Evolutionary conservation across 495 filamentous ascomycete genomes (phyloP), one percentile per base, ranked within the genome.

Genomic region (Podospora pseudoanserina): DNA sequence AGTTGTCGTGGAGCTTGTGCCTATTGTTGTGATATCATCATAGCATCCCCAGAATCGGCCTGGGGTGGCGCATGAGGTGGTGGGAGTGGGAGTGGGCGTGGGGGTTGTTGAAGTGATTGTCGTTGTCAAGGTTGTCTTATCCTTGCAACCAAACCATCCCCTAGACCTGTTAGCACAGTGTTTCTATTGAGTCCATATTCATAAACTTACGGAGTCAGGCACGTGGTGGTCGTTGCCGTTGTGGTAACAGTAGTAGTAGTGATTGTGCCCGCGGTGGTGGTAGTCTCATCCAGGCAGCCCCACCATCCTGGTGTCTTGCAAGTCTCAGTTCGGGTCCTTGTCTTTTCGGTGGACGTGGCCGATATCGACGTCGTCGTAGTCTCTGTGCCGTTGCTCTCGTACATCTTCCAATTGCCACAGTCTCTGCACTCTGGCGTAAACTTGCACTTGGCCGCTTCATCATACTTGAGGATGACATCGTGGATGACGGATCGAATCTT

Each of bases 391-490:
- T 98, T 97, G 72, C 93, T 96, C 70, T 86, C 88, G 71, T 92
- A 94, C 80, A 91, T 97, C 75, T 97, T 96, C 95, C 95, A 99
- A 54, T 89, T 87, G 71, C 87, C 90, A 71, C 95, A 99, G 74
- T 99, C 95, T 62, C 89, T 85, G 78, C 95, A 98, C 65, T 96
- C 92, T 4, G 88, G 82, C 0, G 87, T 88, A 53, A 79, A 82
- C 64, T 74, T 81, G 78, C 95, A 99, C 68, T 86, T 79, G 1
- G 95, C 89, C 1, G 94, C 90, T 9, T 82, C 79, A 63, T 93
- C 90, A 68, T 97, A 98, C 68, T 84, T 86, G 73, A 90, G 84
- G 63, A 97, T 84, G 9, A 98, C 92, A 77, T 97, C 91, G 26
- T 85, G 82, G 68, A 98, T 96, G 54, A 97, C 93, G 26, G 80